Conservation (phyloP, 2,329 filamentous ascomycete species). For the Pseudophaeomoniella oleicola region DNA sequence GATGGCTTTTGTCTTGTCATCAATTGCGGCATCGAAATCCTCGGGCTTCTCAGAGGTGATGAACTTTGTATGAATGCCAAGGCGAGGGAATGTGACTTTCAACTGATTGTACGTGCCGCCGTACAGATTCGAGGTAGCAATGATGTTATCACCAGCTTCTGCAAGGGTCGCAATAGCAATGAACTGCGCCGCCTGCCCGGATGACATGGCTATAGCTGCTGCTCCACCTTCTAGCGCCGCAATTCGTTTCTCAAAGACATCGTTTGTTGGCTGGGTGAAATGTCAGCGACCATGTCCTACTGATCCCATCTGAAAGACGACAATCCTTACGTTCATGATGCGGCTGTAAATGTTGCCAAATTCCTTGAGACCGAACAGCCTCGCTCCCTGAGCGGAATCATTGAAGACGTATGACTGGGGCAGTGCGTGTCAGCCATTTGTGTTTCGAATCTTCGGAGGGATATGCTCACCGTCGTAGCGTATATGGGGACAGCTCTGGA, state of each 20-base stretch:
- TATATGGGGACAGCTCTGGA: conserved; percentile 91
- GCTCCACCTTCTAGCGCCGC: conserved; percentile 90
- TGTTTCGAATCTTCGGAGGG: not conserved
- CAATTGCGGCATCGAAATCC: conserved; percentile 63
- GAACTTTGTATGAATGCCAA: conserved; percentile 75
- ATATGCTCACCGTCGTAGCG: conserved; percentile 54
- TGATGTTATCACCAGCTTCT: conserved; percentile 73
- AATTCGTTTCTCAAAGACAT: conserved; percentile 91
- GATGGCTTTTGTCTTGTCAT: conserved; percentile 77
- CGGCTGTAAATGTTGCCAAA: conserved; percentile 96
- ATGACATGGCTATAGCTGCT: conserved; percentile 43
- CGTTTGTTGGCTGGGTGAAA: conserved; percentile 48
- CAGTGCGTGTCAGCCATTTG: conserved; percentile 1
- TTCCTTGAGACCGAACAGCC: conserved; percentile 92
- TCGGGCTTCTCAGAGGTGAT: conserved; percentile 56
- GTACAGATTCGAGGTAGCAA: conserved; percentile 73
- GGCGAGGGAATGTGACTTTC: conserved; percentile 66
- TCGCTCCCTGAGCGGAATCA: conserved; percentile 87
- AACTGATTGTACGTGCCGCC: conserved; percentile 91
- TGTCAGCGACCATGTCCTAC: not conserved
- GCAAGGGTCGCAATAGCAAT: conserved; percentile 67
- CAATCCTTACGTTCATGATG: conserved; percentile 64
- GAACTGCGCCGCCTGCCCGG: conserved; percentile 77
- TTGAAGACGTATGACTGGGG: conserved; percentile 76
- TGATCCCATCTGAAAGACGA: conserved; percentile 22